Evolutionary conservation across 441 rosid genomes (phyloP), one percentile per base, ranked within the genome.

Genomic region (Bocquillonia castaneifolia): DNA sequence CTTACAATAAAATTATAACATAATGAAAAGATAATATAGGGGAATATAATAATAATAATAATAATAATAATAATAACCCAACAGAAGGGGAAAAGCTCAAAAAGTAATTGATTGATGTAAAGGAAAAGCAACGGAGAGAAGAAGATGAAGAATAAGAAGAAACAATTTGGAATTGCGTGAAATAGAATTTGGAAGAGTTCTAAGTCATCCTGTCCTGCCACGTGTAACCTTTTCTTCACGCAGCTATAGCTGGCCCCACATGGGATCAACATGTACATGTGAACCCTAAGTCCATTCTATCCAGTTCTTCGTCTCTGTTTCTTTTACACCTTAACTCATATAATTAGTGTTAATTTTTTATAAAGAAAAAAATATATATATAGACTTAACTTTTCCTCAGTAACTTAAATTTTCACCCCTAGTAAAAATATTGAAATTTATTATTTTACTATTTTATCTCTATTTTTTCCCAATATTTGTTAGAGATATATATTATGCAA

Each of bases 21-120:
- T 18, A 6, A 3, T 2, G n/a, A 23, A 12, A 59, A 55, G 8
- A 59, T n/a, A n/a, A n/a, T n/a, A n/a, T n/a, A n/a, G n/a, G n/a
- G n/a, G n/a, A n/a, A n/a, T n/a, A 26, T 28, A 51, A 64, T 7
- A n/a, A 64, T 0, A 6, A 32, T 15, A 0, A 51, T 22, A 18
- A 50, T 7, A n/a, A 44, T 14, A 42, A 44, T 23, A 23, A 28
- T 42, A 20, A 15, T n/a, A 52, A 65, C 31, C 59, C 59, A 40
- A 40, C 1, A 51, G 39, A 66, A 45, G 62, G 36, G 55, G 42
- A 58, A 67, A 68, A 59, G 58, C 18, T 23, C 64, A 26, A 47
- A 68, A 59, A 45, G 71, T n/a, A n/a, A 68, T 58, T 22, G 64
- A 58, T 68, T 68, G 72, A 23, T 48, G 58, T 25, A 47, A 59